Conservation (phyloP, 2,329 filamentous ascomycete species). For the Aphanoascus verrucosus region DNA sequence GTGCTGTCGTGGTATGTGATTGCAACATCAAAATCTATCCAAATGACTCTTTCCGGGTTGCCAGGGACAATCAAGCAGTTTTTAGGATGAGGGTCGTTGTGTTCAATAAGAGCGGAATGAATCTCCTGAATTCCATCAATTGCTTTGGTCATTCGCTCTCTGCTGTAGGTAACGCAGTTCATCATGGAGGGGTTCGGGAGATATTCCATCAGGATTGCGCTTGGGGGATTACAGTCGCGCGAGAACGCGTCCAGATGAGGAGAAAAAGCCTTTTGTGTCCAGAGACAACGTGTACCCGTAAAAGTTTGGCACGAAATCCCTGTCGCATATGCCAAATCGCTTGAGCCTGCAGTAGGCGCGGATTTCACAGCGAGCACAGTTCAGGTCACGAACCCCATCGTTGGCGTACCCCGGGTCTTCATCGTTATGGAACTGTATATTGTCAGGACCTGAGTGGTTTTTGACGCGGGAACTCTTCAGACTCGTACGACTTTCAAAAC, state of each 20-base stretch:
- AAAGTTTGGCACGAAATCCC: constrained; percentile 13
- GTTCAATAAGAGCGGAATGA: constrained; percentile 15
- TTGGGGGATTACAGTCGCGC: constrained; percentile 8
- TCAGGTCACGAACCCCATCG: constrained; percentile 16
- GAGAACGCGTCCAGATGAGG: constrained; percentile 15
- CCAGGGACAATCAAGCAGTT: constrained; percentile 16
- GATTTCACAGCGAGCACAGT: constrained; percentile 15
- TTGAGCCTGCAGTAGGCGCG: constrained; percentile 16
- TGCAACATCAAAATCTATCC: constrained; percentile 17
- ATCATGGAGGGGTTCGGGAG: constrained; percentile 13
- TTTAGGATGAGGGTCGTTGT: constrained; percentile 17
- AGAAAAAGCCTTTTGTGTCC: background rate
- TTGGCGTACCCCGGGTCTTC: constrained; percentile 15
- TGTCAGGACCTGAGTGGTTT: constrained; percentile 1
- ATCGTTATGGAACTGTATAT: constrained; percentile 15
- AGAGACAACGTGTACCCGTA: constrained; percentile 13
- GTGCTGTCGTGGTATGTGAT: constrained; percentile 14
- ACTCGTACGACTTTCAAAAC: constrained; percentile 17
- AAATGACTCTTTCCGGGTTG: constrained; percentile 14
- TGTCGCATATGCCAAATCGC: constrained; percentile 12
- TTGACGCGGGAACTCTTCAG: too few relatives aligned
- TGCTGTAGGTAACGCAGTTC: constrained; percentile 15
- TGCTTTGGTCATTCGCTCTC: constrained; percentile 14
- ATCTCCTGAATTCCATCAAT: constrained; percentile 13
- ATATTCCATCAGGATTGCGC: constrained; percentile 15